phyloP scores from a whole-genome alignment of 2,329 filamentous ascomycete species.

The Arthrobotrys pseudoclavata region DNA sequence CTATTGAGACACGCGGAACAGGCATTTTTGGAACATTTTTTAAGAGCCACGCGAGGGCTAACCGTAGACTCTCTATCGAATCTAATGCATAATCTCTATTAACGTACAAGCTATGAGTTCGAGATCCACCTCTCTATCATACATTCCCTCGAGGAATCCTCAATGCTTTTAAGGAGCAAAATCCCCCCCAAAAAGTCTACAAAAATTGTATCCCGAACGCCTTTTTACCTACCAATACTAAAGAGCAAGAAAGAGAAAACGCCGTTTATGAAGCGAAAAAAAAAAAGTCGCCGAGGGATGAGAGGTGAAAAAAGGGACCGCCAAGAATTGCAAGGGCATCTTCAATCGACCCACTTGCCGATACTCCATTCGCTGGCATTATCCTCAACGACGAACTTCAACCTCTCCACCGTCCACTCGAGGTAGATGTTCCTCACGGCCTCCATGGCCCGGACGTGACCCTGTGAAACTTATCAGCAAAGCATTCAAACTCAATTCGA shows the following conservation, averaged over 20 bases:
- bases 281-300: neutral
- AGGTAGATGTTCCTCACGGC: conserved; percentile 73
- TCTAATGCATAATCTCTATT: conserved; percentile 27
- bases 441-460: conserved; percentile 73
- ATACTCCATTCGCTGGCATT: conserved; percentile 76
- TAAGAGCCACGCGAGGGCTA: neutral
- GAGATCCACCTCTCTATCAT: conserved; percentile 59
- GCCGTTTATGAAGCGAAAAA: conserved; percentile 32
- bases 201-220: conserved; percentile 50
- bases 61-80: neutral
- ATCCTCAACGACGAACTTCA: conserved; percentile 77
- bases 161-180: conserved; percentile 5
- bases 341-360: conserved; percentile 69
- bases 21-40: neutral
- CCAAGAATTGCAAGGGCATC: neutral
- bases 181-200: conserved; percentile 22
- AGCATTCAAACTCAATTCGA: neutral
- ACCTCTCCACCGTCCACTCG: conserved; percentile 77
- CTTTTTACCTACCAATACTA: neutral
- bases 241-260: conserved; percentile 31
- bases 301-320: neutral
- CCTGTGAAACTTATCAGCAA: conserved; percentile 47
- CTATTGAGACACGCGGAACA: neutral
- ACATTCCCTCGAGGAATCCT: conserved; percentile 26
- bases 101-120: conserved; percentile 17